Percentiles rank a stretch among this genome's conserved stretches.
These are phyloP conservation scores for Tolypocladium endophyticum DNA, from an alignment of 2,329 filamentous ascomycete genomes.

Conservation along the genomic window DNA sequence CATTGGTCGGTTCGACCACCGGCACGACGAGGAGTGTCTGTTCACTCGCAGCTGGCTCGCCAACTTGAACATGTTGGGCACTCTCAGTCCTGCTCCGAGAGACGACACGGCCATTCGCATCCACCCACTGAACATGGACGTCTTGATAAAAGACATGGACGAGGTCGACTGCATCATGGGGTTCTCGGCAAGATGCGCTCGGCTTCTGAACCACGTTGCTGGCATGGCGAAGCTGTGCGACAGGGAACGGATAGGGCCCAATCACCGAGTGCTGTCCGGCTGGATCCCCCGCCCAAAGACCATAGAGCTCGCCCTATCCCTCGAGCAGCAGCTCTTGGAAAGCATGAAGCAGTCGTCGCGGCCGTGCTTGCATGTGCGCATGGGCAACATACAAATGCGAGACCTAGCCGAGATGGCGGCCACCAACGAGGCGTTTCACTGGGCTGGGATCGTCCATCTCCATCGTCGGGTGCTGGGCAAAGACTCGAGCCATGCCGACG, in stretches of 20 bases:
- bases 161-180: constrained; percentile 72
- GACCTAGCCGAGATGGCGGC: constrained; percentile 56
- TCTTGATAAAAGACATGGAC: constrained; percentile 21
- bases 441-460: constrained; percentile 66
- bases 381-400: constrained; percentile 37
- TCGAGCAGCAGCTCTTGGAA: constrained; percentile 51
- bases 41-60: constrained; percentile 78
- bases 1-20: constrained; percentile 19
- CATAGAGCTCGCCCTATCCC: constrained; percentile 39
- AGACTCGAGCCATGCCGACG: constrained; percentile 42
- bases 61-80: constrained; percentile 72
- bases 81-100: constrained; percentile 47
- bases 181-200: constrained; percentile 51
- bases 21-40: constrained; percentile 51
- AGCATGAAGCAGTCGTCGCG: constrained; percentile 34
- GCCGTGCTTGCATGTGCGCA: constrained; percentile 36
- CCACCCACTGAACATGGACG: neutral
- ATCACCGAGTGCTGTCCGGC: constrained; percentile 23
- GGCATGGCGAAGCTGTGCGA: constrained; percentile 62
- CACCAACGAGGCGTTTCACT: constrained; percentile 71
- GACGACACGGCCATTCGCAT: neutral
- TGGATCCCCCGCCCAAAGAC: constrained; percentile 45
- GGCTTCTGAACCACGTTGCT: constrained; percentile 70
- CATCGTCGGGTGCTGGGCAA: constrained; percentile 62
- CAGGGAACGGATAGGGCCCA: constrained; percentile 46